phyloP scores from a whole-genome alignment of 1,284 basidiomycete species.

The Leccinum subrobustum region DNA sequence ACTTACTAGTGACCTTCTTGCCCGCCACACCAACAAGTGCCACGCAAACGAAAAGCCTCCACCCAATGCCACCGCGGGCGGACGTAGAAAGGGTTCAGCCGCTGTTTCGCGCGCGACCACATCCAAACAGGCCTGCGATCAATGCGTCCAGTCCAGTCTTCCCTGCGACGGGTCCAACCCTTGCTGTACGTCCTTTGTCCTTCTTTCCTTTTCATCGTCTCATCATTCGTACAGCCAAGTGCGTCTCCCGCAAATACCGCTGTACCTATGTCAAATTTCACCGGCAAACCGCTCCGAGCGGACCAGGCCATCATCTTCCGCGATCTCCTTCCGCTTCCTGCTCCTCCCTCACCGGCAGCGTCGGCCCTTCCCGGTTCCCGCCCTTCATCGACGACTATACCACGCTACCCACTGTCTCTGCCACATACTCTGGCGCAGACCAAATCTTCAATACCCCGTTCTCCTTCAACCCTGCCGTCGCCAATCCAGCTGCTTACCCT shows the following conservation, averaged over 20 bases:
- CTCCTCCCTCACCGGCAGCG: constrained; percentile 14
- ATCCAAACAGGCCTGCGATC: constrained; percentile 81
- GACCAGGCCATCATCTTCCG: constrained; percentile 59
- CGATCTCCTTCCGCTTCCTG: constrained; percentile 24
- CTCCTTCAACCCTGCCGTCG: constrained; percentile 26
- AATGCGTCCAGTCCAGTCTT: constrained; percentile 78
- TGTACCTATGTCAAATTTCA: constrained; percentile 87
- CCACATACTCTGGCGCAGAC: constrained; percentile 21
- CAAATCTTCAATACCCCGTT: constrained; percentile 38
- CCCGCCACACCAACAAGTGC: constrained; percentile 87
- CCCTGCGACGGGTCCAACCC: constrained; percentile 80
- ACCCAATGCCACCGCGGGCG: constrained; percentile 33
- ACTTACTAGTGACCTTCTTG: constrained; percentile 70
- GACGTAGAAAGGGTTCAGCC: constrained; percentile 55
- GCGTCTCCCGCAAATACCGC: constrained; percentile 66
- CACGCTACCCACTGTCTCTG: constrained; percentile 23
- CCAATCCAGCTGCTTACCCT: constrained; percentile 17
- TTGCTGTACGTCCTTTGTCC: constrained; percentile 42
- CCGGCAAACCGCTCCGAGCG: constrained; percentile 74
- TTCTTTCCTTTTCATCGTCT: constrained; percentile 1
- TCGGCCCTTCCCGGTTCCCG: constrained; percentile 10
- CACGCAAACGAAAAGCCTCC: constrained; percentile 73
- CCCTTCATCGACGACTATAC: constrained; percentile 38
- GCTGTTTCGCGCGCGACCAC: constrained; percentile 69
- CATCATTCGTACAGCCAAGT: constrained; percentile 59